Evolutionary conservation across 2,329 filamentous ascomycete species (phyloP).

Genomic region (Diplodia intermedia): DNA sequence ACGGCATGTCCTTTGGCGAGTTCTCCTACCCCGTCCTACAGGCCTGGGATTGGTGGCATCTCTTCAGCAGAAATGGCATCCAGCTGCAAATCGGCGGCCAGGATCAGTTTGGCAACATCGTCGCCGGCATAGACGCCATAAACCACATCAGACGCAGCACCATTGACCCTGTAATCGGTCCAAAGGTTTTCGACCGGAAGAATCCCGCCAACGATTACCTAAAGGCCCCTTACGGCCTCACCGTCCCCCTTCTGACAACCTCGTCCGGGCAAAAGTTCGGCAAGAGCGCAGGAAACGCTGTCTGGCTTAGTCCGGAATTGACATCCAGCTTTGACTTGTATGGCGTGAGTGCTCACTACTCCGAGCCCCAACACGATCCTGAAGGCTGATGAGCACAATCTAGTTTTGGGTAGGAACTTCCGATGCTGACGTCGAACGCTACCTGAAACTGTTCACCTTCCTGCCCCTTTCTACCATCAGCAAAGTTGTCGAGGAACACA

Average conservation of each 20-base stretch:
- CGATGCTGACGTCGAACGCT: conserved; percentile 79
- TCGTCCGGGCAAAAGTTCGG: conserved; percentile 88
- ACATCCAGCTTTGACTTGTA: conserved; percentile 88
- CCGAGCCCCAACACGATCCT: not conserved
- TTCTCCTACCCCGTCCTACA: conserved; percentile 94
- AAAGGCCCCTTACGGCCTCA: conserved; percentile 76
- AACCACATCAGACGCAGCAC: conserved; percentile 72
- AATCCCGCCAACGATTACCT: conserved; percentile 39
- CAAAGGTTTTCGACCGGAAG: conserved; percentile 36
- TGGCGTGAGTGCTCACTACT: conserved; percentile 55
- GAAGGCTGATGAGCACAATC: conserved; percentile 21
- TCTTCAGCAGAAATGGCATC: conserved; percentile 72
- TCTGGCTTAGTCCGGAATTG: conserved; percentile 87
- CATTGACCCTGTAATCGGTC: conserved; percentile 40
- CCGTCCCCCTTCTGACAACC: conserved; percentile 87
- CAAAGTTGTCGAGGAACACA: conserved; percentile 71
- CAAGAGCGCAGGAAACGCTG: conserved; percentile 90
- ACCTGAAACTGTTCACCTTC: conserved; percentile 91
- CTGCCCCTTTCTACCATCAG: conserved; percentile 74
- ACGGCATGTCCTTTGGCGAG: conserved; percentile 93
- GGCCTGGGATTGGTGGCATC: conserved; percentile 94
- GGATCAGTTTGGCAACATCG: conserved; percentile 96
- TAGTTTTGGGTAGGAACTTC: conserved; percentile 85
- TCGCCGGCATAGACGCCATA: conserved; percentile 84
- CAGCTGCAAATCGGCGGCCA: conserved; percentile 93